phyloP scores from a whole-genome alignment of 768 basidiomycete species.

The Crucibulum laeve region DNA sequence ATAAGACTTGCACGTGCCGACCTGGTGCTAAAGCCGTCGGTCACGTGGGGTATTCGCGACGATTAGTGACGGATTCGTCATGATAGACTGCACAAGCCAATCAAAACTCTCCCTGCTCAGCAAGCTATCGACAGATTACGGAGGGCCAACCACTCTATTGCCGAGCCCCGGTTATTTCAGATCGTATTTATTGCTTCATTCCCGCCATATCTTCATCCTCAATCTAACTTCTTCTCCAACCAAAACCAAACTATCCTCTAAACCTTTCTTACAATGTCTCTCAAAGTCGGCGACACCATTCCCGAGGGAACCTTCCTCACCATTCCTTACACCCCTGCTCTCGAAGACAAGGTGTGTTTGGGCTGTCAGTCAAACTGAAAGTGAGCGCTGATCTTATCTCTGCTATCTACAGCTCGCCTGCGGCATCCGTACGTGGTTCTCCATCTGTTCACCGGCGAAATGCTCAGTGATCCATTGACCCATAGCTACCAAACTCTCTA shows the following conservation, averaged over 20 bases:
- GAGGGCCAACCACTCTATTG: no score
- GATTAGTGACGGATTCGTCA: no score
- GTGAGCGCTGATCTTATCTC: constrained; percentile 5
- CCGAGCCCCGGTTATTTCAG: no score
- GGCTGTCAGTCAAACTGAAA: constrained; percentile 3
- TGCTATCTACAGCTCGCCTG: constrained; percentile 44
- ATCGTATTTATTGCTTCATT: constrained; percentile 4
- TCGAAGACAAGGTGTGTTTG: constrained; percentile 53
- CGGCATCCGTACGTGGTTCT: constrained; percentile 51
- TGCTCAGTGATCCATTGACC: background rate
- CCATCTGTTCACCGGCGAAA: background rate
- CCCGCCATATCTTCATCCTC: constrained; percentile 1
- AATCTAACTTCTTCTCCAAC: constrained; percentile 5
- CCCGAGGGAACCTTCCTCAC: constrained; percentile 40
- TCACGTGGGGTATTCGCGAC: no score
- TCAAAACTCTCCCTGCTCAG: no score
- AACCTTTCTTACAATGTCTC: no score
- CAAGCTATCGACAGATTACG: no score
- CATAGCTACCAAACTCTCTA: constrained; percentile 48
- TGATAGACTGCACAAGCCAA: no score
- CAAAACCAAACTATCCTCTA: constrained; percentile 18
- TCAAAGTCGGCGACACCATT: constrained; percentile 34
- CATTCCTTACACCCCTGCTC: constrained; percentile 57
- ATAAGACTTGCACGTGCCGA: no score
- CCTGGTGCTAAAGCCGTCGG: no score